A percentile compares a stretch with the other conserved stretches of the same genome.
phyloP scores from a whole-genome alignment of 208 protist species.

The Leptomonas pyrrhocoris region DNA sequence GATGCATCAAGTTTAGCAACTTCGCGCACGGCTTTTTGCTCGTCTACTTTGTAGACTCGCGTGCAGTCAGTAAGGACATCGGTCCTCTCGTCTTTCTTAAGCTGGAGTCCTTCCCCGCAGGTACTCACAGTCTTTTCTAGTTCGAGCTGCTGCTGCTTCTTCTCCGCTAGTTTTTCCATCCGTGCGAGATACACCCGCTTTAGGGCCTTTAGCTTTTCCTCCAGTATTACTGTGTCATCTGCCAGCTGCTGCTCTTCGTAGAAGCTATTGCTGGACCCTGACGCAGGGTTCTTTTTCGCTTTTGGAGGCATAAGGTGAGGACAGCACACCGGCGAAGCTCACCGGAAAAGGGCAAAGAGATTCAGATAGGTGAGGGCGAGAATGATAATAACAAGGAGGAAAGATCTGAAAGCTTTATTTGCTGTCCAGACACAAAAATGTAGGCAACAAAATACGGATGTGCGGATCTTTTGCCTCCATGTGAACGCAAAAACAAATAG shows the following conservation, averaged over 20 bases:
- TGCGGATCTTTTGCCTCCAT: background rate
- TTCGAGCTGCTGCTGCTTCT: slow-evolving; percentile 47
- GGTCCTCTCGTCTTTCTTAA: slow-evolving; percentile 52
- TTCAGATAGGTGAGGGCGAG: too few species aligned
- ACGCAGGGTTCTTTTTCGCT: slow-evolving; percentile 30
- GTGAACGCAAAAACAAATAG: too few species aligned
- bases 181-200: slow-evolving; percentile 61
- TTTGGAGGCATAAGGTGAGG: slow-evolving; percentile 21
- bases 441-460: slow-evolving; percentile 2
- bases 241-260: slow-evolving; percentile 73
- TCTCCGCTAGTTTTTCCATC: slow-evolving; percentile 46
- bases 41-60: slow-evolving; percentile 84
- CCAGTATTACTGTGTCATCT: slow-evolving; percentile 59
- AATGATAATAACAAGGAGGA: too few species aligned
- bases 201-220: slow-evolving; percentile 61
- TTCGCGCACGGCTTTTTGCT: slow-evolving; percentile 59
- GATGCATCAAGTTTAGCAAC: slow-evolving; percentile 60
- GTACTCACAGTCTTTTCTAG: slow-evolving; percentile 33
- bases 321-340: too few species aligned
- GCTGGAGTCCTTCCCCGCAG: slow-evolving; percentile 36
- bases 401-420: too few species aligned
- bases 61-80: slow-evolving; percentile 88
- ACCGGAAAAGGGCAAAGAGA: too few species aligned
- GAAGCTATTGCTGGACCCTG: slow-evolving; percentile 34
- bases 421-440: too few species aligned